A percentile compares a stretch with the other conserved stretches of the same genome.
phyloP scores from a whole-genome alignment of 192 early-diverging fungal species.

The Linnemannia zychae region DNA sequence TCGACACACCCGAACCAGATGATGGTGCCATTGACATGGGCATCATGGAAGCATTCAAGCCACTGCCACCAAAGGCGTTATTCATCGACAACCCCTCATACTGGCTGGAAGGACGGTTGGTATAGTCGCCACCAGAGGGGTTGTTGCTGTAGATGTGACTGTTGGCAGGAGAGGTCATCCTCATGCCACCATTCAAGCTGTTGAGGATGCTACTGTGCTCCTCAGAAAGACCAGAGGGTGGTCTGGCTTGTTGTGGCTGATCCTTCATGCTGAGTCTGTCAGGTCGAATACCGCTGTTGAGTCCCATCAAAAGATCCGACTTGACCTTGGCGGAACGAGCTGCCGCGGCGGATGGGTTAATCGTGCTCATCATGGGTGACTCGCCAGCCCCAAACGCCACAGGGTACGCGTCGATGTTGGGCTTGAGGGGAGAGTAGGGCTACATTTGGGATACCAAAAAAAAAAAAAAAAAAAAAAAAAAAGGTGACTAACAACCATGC shows the following conservation, averaged over 20 bases:
- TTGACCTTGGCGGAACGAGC: constrained; percentile 54
- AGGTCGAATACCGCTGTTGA: constrained; percentile 46
- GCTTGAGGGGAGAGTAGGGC: constrained; percentile 40
- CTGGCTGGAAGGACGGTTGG: constrained; percentile 21
- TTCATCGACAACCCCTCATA: constrained; percentile 26
- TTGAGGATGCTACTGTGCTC: constrained; percentile 31
- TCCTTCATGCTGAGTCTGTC: constrained; percentile 35
- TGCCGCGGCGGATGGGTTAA: constrained; percentile 29
- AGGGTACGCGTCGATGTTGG: constrained; percentile 38
- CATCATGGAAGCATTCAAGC: constrained; percentile 19
- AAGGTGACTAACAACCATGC: too few species aligned
- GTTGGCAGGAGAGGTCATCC: constrained; percentile 11
- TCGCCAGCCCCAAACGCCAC: constrained; percentile 42
- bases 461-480: too few species aligned
- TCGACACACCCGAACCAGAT: neutral
- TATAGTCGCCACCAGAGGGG: constrained; percentile 7
- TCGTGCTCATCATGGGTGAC: constrained; percentile 46
- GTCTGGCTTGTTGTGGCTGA: constrained; percentile 24
- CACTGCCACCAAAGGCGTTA: constrained; percentile 3
- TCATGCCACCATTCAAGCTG: constrained; percentile 38
- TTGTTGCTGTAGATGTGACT: neutral
- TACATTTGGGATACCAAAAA: neutral
- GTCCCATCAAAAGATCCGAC: constrained; percentile 51
- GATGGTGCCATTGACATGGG: constrained; percentile 16
- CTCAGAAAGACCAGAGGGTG: constrained; percentile 8